Base-by-base conservation (phyloP, 2,329 filamentous ascomycete species). In the Exophiala aquamarina region DNA sequence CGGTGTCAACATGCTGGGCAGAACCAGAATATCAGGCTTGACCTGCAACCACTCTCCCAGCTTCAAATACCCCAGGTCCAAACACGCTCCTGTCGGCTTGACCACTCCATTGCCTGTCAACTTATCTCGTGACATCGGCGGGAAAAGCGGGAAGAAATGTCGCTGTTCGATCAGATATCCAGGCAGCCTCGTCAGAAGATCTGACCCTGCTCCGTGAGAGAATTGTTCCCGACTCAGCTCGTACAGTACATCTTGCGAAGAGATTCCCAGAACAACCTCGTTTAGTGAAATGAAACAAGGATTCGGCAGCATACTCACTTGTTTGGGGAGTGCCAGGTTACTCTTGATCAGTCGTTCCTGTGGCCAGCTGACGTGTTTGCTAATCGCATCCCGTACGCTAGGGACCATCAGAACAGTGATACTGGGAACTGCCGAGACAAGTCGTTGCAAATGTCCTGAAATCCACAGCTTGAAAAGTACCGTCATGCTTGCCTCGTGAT, bases 221-320 rank as follows among this genome's bases (percentile, higher is more conserved):
- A 85, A 74, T 66, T 95, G 89, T 60, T 92, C 85, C 19, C 78
- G 74, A n/a, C 84, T 78, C 42, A 96, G 71, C 68, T 96, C 89
- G 54, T 83, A 90, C 1, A 98, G 75, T 3, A 89, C 73, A 63
- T 98, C 93, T 61, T 95, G 87, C 1, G 84, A 86, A 19, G 86
- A 90, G 58, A 96, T 78, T 3, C 87, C 90, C 19, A 96, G 70
- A 2, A 92, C 78, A 34, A 85, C 79, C 68, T 97, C 93, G 68
- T 98, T 98, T 55, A 97, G 75, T 4, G 83, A 88, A 3, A 97
- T 69, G 7, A 87, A 89, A 76, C 94, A 92, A 1, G 93, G 93
- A 63, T 97, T 97, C 2, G 90, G 89, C 13, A 96, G 81, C 58
- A 94, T 80, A 45, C 81, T 83, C 9, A 79, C 86, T 47, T 84